phyloP scores from a whole-genome alignment of 1,284 basidiomycete species.

The Austropuccinia psidii region DNA sequence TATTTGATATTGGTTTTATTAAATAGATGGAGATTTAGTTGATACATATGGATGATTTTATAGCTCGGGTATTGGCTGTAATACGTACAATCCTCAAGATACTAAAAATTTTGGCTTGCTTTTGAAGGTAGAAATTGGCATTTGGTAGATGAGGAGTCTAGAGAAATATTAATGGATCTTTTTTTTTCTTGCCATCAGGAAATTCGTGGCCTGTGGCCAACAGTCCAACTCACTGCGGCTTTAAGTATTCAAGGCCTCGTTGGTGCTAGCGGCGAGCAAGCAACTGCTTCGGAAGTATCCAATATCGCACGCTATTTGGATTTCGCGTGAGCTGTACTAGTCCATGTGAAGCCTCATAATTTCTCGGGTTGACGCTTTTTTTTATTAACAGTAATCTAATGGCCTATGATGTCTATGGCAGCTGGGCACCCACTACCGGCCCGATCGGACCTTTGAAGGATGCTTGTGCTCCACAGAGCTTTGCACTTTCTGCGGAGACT shows the following conservation, averaged over 20 bases:
- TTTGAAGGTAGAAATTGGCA: not conserved
- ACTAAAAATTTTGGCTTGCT: slow-evolving; percentile 25
- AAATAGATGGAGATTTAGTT: not conserved
- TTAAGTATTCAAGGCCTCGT: not conserved
- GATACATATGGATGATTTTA: too few relatives aligned
- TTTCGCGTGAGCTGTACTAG: not conserved
- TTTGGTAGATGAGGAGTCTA: too few relatives aligned
- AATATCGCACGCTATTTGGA: not conserved
- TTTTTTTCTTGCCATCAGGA: not conserved
- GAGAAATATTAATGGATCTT: not conserved
- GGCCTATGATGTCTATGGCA: not conserved
- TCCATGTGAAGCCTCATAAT: too few relatives aligned
- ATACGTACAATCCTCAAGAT: slow-evolving; percentile 1
- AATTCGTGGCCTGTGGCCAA: not conserved
- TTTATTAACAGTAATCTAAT: not conserved
- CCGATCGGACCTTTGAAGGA: not conserved
- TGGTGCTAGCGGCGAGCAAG: not conserved
- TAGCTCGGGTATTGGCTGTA: slow-evolving; percentile 34
- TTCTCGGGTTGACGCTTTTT: not conserved
- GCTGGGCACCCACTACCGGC: not conserved
- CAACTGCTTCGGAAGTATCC: not conserved
- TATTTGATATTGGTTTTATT: too few relatives aligned
- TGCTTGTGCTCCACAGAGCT: not conserved
- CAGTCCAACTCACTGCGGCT: not conserved
- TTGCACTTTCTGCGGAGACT: not conserved